Base-by-base conservation (phyloP, 2,329 filamentous ascomycete genomes). In the Ascochyta clinopodiicola region DNA sequence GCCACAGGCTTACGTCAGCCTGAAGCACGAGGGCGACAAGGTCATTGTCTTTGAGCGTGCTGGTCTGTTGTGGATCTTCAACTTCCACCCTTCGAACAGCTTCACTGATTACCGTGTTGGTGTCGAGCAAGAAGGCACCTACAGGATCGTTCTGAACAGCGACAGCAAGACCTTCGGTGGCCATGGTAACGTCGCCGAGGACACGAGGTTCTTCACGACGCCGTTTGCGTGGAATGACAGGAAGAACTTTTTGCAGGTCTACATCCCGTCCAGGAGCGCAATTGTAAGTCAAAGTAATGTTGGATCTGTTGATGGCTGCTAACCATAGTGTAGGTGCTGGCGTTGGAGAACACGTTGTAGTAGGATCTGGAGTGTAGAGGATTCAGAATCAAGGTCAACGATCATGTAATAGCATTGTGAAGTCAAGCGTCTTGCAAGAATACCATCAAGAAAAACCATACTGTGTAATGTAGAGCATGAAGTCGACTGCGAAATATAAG, bases 1-100 rank as follows among this genome's bases (percentile, higher is more conserved):
- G 1, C 80, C 88, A 0, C 94, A 98, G 77, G 95, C 93, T 0
- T 96, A 95, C 74, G 88, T 99, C 70, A 95, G 90, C 59, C 82
- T 98, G 65, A 99, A 98, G 84, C 88, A 99, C 73, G 92, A 98
- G 72, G 81, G 78, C 19, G 95, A 99, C 79, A 99, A 98, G 80
- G 88, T 98, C 38, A 86, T 99, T 62, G 93, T 96, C 3, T 99
- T 97, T 74, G 95, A 99, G 80, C 86, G 95, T 29, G 95, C 87
- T 1, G 93, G 93, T 0, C 79, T 96, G 55, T 81, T 99, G 10
- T 99, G 93, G 82, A 84, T 97, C 67, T 98, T 99, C 84, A 99
- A 99, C 79, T 97, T 98, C 82, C 88, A 98, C 73, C 87, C 91
- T 0, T 86, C 85, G 25, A 79, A 88, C 64, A 96, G 92, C 76